A percentile compares a stretch with the other conserved stretches of the same genome.
Evolutionary conservation across 495 filamentous ascomycete species (phyloP).

Genomic region (Tuber brumale): DNA sequence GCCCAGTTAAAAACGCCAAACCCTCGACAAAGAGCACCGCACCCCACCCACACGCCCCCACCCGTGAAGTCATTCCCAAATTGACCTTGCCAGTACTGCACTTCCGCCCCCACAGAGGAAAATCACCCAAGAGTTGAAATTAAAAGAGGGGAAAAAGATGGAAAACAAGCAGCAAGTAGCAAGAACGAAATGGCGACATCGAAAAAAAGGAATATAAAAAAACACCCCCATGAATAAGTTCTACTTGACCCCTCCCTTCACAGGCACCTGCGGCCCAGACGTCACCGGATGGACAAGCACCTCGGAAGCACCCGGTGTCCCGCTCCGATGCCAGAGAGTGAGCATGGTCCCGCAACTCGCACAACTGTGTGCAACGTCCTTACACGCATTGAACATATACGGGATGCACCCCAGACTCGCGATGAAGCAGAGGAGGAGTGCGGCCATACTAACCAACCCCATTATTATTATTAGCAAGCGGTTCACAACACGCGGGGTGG

Average conservation of each 20-base stretch:
- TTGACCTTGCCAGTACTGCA: neutral
- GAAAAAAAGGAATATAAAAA: neutral
- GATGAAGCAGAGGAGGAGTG: constrained; percentile 6
- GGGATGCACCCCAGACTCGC: constrained; percentile 23
- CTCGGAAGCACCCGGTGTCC: constrained; percentile 10
- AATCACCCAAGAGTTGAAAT: neutral
- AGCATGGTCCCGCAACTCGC: constrained; percentile 15
- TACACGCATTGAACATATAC: constrained; percentile 16
- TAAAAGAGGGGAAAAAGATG: neutral
- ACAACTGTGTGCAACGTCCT: constrained; percentile 32
- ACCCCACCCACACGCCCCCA: neutral
- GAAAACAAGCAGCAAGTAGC: neutral
- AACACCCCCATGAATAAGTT: neutral
- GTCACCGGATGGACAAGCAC: constrained; percentile 13
- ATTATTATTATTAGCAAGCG: neutral
- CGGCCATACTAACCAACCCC: constrained; percentile 15
- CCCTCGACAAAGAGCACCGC: neutral
- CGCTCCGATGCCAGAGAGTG: constrained; percentile 33
- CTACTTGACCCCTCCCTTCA: neutral
- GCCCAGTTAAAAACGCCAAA: neutral
- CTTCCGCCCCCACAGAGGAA: neutral
- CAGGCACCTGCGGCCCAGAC: neutral
- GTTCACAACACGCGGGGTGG: neutral
- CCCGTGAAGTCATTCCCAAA: neutral
- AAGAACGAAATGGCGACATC: neutral